Conservation (phyloP, 805 yeast species). For the Ogataea angusta region DNA sequence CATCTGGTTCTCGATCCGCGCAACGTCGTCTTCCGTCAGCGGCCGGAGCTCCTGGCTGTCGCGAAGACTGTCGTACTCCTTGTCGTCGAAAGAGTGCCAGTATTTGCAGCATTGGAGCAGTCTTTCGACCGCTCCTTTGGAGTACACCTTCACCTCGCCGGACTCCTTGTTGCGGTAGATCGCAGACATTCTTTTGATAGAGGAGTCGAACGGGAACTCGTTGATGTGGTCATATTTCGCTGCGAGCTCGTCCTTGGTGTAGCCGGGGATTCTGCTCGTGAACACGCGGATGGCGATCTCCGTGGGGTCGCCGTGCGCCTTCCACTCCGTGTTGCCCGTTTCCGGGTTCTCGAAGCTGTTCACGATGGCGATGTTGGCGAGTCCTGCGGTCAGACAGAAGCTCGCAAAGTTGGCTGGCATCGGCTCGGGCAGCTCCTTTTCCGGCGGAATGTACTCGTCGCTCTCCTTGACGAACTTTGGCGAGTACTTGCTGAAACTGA, state of each 20-base stretch:
- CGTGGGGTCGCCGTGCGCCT: background rate
- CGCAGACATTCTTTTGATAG: background rate
- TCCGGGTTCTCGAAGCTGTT: background rate
- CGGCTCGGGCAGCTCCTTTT: background rate
- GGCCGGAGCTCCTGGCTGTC: background rate
- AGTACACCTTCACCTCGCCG: background rate
- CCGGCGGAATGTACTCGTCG: background rate
- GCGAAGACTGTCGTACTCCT: background rate
- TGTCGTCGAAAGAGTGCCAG: background rate
- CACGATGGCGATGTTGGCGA: background rate
- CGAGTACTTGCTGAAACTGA: background rate
- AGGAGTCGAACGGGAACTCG: background rate
- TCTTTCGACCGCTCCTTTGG: background rate
- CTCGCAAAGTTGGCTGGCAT: background rate
- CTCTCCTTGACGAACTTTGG: background rate
- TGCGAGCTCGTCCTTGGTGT: background rate
- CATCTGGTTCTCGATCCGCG: background rate
- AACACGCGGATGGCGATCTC: background rate
- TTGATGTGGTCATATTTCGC: background rate
- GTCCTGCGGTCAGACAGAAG: background rate
- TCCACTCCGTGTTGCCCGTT: background rate
- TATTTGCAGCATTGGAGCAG: background rate
- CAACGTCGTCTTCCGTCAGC: background rate
- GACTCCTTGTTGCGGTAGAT: background rate
- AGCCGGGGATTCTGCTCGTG: background rate